These are phyloP conservation scores for Cytospora schulzeri DNA, from an alignment of 2,329 filamentous ascomycete species.

Conservation along the genomic window DNA sequence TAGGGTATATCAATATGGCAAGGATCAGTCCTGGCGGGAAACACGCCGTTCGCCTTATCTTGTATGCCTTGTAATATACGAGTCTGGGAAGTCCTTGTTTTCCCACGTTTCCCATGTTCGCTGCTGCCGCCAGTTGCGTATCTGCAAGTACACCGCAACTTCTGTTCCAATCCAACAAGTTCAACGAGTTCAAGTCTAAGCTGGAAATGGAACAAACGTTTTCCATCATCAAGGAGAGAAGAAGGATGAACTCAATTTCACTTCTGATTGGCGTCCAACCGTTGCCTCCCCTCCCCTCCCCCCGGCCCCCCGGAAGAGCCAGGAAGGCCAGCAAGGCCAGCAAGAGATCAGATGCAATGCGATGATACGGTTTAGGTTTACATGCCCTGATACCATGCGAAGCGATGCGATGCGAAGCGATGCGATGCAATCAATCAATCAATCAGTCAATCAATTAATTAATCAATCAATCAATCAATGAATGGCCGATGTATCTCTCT, in stretches of 20 bases:
- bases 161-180: not conserved
- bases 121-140: not conserved
- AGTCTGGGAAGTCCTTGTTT: constrained; percentile 7
- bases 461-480: no score
- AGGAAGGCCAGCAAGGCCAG: not conserved
- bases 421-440: not conserved
- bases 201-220: no score
- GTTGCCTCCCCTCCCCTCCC: no score
- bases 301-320: not conserved
- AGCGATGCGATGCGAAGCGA: not conserved
- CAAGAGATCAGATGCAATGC: not conserved
- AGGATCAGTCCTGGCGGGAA: not conserved
- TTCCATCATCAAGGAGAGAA: no score
- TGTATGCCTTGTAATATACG: not conserved
- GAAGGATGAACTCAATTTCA: no score
- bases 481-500: no score
- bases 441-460: no score
- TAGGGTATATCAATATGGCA: no score
- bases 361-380: no score
- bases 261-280: not conserved
- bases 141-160: constrained; percentile 19
- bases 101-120: constrained; percentile 15
- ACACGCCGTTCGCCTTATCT: not conserved
- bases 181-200: no score
- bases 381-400: not conserved